Evolutionary conservation across 2,329 filamentous ascomycete genomes (phyloP), one percentile per base, ranked within the genome.

Genomic region (Aspergillus neotritici): DNA sequence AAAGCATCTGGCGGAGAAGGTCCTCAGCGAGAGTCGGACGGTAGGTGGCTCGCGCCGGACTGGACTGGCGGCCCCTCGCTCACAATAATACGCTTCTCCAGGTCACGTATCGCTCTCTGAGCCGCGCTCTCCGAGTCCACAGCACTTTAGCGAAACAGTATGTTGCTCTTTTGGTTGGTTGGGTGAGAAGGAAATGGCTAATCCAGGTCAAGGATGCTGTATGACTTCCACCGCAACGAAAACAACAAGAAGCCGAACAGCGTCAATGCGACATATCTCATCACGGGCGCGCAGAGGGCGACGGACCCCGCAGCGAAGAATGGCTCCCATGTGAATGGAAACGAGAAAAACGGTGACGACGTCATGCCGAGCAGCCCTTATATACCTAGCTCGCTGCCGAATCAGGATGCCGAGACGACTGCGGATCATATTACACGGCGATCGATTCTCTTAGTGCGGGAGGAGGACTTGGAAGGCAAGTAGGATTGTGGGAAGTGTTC

Each of bases 91-190:
- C 29, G 6, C 33, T 49, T 16, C 47, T 41, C 10, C 58, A 94
- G 89, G 77, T 95, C 58, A 94, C 87, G 39, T 97, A 96, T 72
- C 84, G 89, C 39, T 74, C 84, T 37, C 70, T 98, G 49, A 93
- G 89, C 66, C 80, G 91, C 58, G 84, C 83, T 31, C 69, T 96
- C 41, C 85, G 88, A 58, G 77, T 95, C 34, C 86, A 96, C 63
- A 84, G 86, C 64, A 93, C 94, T 61, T 74, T 78, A 34, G 93
- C 93, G 10, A 98, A 98, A 68, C 83, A 90, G 90, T 94, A 71
- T 52, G 78, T 65, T 47, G 44, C n/a, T 36, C 14, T 14, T 4
- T 15, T 37, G 16, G 3, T 37, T 13, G 7, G 7, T 31, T 39
- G 1, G 21, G 29, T 35, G 10, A 14, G 30, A 5, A 33, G 60